A percentile compares a stretch with the other conserved stretches of the same genome.
These are phyloP conservation scores for Neurospora sp. DNA, from an alignment of 495 filamentous ascomycete species.

Conservation along the genomic window DNA sequence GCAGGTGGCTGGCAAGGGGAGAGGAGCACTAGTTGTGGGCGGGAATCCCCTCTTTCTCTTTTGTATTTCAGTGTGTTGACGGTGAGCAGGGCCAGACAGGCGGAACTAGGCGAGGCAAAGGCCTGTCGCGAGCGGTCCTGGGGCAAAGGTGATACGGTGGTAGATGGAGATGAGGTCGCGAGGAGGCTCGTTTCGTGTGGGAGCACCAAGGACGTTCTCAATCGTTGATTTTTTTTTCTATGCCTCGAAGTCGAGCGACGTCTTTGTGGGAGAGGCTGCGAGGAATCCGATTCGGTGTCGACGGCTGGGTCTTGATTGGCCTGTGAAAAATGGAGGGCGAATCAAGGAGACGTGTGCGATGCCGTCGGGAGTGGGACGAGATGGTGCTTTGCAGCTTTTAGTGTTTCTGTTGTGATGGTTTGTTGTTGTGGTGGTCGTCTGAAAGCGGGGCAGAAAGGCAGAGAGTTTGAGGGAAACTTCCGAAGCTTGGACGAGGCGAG, in stretches of 20 bases:
- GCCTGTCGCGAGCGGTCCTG: not conserved
- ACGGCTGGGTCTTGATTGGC: not conserved
- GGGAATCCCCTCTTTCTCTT: not conserved
- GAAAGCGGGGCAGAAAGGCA: not conserved
- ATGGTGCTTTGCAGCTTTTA: not conserved
- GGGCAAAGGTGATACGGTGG: not conserved
- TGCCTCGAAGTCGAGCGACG: not conserved
- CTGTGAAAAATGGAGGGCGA: not conserved
- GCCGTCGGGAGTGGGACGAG: not conserved
- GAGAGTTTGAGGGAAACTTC: constrained; percentile 1
- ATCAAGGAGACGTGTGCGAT: not conserved
- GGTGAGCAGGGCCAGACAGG: not conserved
- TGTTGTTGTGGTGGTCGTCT: not conserved
- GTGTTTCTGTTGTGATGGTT: not conserved
- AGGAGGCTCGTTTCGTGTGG: not conserved
- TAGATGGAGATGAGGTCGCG: not conserved
- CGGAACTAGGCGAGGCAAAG: not conserved
- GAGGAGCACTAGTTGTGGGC: not conserved
- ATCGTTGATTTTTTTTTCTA: not conserved
- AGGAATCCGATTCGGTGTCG: not conserved
- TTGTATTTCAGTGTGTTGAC: not conserved
- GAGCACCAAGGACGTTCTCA: not conserved
- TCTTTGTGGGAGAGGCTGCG: not conserved
- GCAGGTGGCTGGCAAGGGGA: not conserved
- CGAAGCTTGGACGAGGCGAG: not conserved